Evolutionary conservation across 2,329 filamentous ascomycete species (phyloP).

Genomic region (Hypoxylon sp.): DNA sequence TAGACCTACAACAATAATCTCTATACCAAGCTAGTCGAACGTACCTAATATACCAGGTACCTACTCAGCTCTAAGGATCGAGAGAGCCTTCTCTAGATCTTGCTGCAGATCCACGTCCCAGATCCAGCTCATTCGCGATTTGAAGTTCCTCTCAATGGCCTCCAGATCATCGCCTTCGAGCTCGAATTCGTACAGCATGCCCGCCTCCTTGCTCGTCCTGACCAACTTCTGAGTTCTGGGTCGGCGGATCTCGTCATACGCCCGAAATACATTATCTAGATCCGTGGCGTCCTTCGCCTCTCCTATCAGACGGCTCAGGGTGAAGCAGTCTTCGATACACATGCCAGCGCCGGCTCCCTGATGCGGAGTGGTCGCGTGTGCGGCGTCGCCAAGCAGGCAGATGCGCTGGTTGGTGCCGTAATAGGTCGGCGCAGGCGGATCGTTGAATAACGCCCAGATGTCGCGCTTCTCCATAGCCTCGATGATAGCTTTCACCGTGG

Average conservation of each 20-base stretch:
- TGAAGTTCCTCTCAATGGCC: slow-evolving; percentile 56
- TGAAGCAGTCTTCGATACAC: slow-evolving; percentile 67
- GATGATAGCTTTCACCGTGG: slow-evolving; percentile 42
- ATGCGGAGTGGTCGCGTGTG: slow-evolving; percentile 73
- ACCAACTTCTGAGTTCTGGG: slow-evolving; percentile 66
- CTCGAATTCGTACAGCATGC: slow-evolving; percentile 62
- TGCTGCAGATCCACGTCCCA: slow-evolving; percentile 55
- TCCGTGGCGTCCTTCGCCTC: slow-evolving; percentile 55
- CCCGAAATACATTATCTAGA: slow-evolving; percentile 63
- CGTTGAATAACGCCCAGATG: slow-evolving; percentile 63
- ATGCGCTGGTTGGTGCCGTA: slow-evolving; percentile 56
- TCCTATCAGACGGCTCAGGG: slow-evolving; percentile 61
- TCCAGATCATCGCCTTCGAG: slow-evolving; percentile 56
- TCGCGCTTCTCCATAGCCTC: slow-evolving; percentile 59
- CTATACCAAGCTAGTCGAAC: background rate
- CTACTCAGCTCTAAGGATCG: slow-evolving; percentile 51
- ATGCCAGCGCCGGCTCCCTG: slow-evolving; percentile 72
- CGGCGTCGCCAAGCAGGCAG: slow-evolving; percentile 72
- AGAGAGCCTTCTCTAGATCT: slow-evolving; percentile 57
- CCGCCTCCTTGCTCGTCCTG: slow-evolving; percentile 64
- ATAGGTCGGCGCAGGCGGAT: slow-evolving; percentile 60
- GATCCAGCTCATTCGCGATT: slow-evolving; percentile 56
- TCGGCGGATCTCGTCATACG: slow-evolving; percentile 66
- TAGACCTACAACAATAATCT: background rate
- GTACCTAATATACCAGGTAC: too few relatives aligned